Evolutionary conservation across 2,329 filamentous ascomycete species (phyloP).

Genomic region (Madurella mycetomatis): DNA sequence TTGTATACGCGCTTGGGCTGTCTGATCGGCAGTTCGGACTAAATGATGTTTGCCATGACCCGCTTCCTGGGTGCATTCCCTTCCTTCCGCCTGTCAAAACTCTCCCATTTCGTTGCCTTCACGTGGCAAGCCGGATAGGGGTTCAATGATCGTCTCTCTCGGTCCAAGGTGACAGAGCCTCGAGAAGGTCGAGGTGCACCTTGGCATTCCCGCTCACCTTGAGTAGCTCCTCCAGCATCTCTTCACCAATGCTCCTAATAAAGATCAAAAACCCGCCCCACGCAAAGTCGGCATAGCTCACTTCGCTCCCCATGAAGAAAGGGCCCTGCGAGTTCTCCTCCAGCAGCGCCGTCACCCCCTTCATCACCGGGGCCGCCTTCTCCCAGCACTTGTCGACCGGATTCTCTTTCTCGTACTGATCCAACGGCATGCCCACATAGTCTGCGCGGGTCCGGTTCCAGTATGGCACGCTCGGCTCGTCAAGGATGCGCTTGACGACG

Average conservation of each 20-base stretch:
- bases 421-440: constrained; percentile 48
- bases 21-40: no score
- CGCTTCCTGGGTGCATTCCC: no score
- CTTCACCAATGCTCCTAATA: constrained; percentile 32
- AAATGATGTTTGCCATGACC: no score
- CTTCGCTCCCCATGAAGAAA: constrained; percentile 55
- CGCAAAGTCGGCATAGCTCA: constrained; percentile 56
- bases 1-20: no score
- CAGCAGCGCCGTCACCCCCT: constrained; percentile 42
- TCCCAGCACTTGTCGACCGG: constrained; percentile 49
- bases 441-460: constrained; percentile 51
- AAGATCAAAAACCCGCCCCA: constrained; percentile 34
- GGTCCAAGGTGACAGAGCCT: constrained; percentile 39
- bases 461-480: constrained; percentile 46
- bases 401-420: constrained; percentile 41
- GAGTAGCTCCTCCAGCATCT: constrained; percentile 34
- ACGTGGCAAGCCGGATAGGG: no score
- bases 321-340: constrained; percentile 53
- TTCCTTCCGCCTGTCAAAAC: no score
- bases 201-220: constrained; percentile 35
- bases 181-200: constrained; percentile 38
- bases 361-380: constrained; percentile 35
- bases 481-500: constrained; percentile 50
- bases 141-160: constrained; percentile 33
- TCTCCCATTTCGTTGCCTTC: no score